Conservation (phyloP, 108 stramenopile species). For the Epipyxis sp. region DNA sequence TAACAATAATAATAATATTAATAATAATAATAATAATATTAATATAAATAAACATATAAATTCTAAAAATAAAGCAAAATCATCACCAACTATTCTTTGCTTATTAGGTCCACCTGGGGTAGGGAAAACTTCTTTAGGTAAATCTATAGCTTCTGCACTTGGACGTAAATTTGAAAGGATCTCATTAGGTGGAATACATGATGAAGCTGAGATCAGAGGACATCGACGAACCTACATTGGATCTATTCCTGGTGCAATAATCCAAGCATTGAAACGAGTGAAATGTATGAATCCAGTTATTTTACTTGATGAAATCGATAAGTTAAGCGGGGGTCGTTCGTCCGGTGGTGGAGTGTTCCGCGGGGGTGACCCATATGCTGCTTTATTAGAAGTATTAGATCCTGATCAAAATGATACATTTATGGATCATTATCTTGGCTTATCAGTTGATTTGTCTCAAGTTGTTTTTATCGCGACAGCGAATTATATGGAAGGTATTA, state of each 20-base stretch:
- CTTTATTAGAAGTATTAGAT: conserved; percentile 83
- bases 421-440: conserved; percentile 93
- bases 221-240: conserved; percentile 97
- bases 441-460: conserved; percentile 91
- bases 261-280: conserved; percentile 84
- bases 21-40: too few species aligned
- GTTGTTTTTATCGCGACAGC: conserved; percentile 96
- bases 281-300: conserved; percentile 81
- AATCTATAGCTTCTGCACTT: conserved; percentile 80
- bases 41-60: too few species aligned
- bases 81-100: conserved; percentile 93
- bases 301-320: conserved; percentile 97
- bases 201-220: conserved; percentile 94
- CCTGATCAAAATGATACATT: conserved; percentile 85
- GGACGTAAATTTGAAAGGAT: conserved; percentile 92
- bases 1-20: too few species aligned
- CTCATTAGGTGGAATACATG: conserved; percentile 84
- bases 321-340: conserved; percentile 74
- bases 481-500: conserved; percentile 83
- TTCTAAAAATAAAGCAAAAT: conserved; percentile 68
- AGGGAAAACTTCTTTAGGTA: conserved; percentile 77
- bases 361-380: conserved; percentile 85
- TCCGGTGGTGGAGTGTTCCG: too few species aligned
- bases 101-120: conserved; percentile 92
- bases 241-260: conserved; percentile 88